phyloP scores from a whole-genome alignment of 2,329 filamentous ascomycete species.

The Ophiostoma sp. region DNA sequence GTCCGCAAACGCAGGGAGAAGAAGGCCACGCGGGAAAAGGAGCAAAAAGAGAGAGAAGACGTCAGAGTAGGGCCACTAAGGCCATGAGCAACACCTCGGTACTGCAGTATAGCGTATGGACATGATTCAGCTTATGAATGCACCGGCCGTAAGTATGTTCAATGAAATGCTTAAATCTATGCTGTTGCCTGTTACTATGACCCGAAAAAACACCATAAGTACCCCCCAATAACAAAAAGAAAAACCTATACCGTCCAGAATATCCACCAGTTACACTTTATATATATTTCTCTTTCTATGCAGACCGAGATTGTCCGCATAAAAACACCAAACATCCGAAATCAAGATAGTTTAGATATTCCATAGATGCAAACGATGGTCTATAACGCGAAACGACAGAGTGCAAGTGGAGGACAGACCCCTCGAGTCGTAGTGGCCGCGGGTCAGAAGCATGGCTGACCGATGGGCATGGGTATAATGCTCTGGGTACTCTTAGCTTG shows the following conservation, averaged over 20 bases:
- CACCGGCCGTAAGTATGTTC: neutral
- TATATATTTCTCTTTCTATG: neutral
- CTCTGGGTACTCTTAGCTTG: neutral
- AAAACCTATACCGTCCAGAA: neutral
- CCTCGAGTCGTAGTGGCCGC: neutral
- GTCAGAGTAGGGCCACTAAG: slow-evolving; percentile 50
- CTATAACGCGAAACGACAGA: neutral
- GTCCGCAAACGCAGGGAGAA: slow-evolving; percentile 42
- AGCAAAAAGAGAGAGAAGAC: slow-evolving; percentile 42
- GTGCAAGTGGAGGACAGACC: neutral
- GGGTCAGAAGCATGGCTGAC: neutral
- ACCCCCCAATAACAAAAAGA: neutral
- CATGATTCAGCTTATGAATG: neutral
- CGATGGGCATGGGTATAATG: slow-evolving; percentile 1
- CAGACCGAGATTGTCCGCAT: neutral
- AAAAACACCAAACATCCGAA: neutral
- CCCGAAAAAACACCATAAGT: neutral
- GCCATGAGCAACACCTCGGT: neutral
- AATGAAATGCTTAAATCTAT: slow-evolving; percentile 1
- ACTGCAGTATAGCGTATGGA: neutral
- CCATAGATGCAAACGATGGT: neutral
- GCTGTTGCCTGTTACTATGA: neutral
- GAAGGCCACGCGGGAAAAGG: slow-evolving; percentile 32
- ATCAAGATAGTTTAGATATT: slow-evolving; percentile 1
- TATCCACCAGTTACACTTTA: slow-evolving; percentile 29